phyloP scores from a whole-genome alignment of 495 filamentous ascomycete species.

The Aspergillus incahuasiensis region DNA sequence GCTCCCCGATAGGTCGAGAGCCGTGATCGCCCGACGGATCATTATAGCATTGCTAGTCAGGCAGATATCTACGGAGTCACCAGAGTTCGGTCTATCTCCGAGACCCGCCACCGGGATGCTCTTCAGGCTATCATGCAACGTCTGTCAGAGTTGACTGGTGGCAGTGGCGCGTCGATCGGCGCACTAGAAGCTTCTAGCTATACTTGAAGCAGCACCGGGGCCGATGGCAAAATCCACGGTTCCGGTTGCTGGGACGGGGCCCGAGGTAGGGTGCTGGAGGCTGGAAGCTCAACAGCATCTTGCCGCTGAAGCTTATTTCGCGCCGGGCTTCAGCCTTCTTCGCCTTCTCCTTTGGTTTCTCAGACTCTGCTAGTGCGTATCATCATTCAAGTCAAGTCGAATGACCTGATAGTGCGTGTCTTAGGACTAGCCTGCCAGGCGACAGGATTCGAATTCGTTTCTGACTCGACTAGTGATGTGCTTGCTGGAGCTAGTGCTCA shows the following conservation, averaged over 20 bases:
- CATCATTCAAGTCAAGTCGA: no score
- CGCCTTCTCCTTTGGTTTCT: not conserved
- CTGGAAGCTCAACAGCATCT: not conserved
- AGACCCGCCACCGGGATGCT: not conserved
- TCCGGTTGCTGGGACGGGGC: not conserved
- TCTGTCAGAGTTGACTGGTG: no score
- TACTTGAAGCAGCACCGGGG: not conserved
- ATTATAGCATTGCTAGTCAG: not conserved
- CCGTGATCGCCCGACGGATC: not conserved
- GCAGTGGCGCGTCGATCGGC: not conserved
- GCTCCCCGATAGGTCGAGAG: not conserved
- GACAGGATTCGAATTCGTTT: not conserved
- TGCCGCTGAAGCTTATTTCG: not conserved
- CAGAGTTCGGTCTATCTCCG: not conserved
- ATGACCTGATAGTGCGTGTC: no score
- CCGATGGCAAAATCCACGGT: not conserved
- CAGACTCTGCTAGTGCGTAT: no score
- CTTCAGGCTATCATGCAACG: not conserved
- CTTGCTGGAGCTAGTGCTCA: not conserved
- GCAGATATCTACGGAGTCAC: no score
- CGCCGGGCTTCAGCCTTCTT: not conserved
- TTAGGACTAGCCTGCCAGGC: not conserved
- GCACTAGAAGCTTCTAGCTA: not conserved
- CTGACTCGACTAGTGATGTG: not conserved
- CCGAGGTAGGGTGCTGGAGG: no score